A percentile compares a stretch with the other conserved stretches of the same genome.
Evolutionary conservation across 176 grass and related monocot species (phyloP).

Genomic region (Triticum timopheevii): DNA sequence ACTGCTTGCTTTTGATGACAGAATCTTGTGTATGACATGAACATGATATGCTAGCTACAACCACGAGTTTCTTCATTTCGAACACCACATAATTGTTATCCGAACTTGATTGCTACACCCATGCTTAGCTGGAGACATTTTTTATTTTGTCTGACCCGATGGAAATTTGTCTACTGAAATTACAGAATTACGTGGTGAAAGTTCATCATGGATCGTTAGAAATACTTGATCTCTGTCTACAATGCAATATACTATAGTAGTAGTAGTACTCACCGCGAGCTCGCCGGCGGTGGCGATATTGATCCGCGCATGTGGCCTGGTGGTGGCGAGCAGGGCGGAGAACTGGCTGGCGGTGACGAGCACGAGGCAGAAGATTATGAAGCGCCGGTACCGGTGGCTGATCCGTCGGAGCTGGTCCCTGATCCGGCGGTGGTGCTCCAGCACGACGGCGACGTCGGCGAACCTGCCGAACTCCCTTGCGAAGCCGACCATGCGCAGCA

Average conservation of each 20-base stretch:
- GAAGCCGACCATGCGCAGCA: constrained; percentile 79
- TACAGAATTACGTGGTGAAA: not conserved
- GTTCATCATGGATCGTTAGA: not conserved
- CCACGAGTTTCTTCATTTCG: not conserved
- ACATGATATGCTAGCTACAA: not conserved
- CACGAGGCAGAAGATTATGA: constrained; percentile 57
- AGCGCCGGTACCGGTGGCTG: constrained; percentile 69
- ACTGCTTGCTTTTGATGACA: not conserved
- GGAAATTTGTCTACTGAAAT: not conserved
- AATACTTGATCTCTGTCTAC: not conserved
- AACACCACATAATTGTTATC: not conserved
- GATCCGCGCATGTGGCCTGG: constrained; percentile 61
- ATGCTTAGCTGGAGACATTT: not conserved
- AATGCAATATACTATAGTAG: not conserved
- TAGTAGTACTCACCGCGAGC: constrained; percentile 58
- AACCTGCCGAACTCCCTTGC: constrained; percentile 59
- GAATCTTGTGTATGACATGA: not conserved
- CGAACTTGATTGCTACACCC: not conserved
- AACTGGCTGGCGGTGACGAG: constrained; percentile 80
- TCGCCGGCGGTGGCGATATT: constrained; percentile 74
- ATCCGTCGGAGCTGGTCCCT: constrained; percentile 66
- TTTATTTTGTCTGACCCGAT: not conserved
- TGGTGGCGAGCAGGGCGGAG: constrained; percentile 64
- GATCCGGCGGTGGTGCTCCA: constrained; percentile 61
- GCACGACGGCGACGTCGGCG: constrained; percentile 57